A percentile compares a stretch with the other conserved stretches of the same genome.
phyloP scores from a whole-genome alignment of 2,329 filamentous ascomycete species.

The Alternaria atra region DNA sequence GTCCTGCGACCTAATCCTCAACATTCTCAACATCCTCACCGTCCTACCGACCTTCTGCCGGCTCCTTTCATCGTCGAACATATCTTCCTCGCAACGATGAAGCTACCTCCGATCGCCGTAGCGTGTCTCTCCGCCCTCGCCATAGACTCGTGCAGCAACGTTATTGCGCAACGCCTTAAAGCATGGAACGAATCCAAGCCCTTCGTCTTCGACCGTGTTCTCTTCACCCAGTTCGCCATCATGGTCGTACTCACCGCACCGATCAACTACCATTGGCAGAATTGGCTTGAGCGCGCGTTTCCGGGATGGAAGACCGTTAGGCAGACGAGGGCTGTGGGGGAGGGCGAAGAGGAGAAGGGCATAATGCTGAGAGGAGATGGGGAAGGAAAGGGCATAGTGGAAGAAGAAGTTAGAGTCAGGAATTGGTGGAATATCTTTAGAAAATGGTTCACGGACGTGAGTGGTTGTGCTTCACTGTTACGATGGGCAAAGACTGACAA shows the following conservation, averaged over 20 bases:
- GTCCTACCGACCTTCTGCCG: background rate
- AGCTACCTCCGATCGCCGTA: slow-evolving; percentile 45
- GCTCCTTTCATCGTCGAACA: background rate
- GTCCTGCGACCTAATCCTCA: background rate
- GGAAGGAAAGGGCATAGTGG: slow-evolving; percentile 34
- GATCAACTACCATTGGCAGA: slow-evolving; percentile 88
- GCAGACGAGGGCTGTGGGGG: slow-evolving; percentile 22
- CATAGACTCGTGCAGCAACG: slow-evolving; percentile 50
- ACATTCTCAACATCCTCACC: background rate
- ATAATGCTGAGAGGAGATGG: slow-evolving; percentile 39
- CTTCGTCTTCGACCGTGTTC: slow-evolving; percentile 50
- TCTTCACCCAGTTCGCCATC: slow-evolving; percentile 56
- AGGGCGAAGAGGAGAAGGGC: slow-evolving; percentile 43
- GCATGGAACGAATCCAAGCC: slow-evolving; percentile 46
- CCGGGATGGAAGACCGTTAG: slow-evolving; percentile 62
- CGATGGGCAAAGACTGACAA: slow-evolving; percentile 14
- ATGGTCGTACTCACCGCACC: slow-evolving; percentile 78
- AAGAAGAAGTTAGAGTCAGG: slow-evolving; percentile 43
- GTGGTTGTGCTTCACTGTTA: background rate
- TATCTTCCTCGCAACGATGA: slow-evolving; percentile 24
- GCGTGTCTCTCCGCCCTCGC: slow-evolving; percentile 47
- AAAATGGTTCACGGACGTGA: slow-evolving; percentile 70
- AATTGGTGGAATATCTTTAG: slow-evolving; percentile 67
- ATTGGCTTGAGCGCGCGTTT: slow-evolving; percentile 76
- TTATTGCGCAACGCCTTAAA: slow-evolving; percentile 49